phyloP scores from a whole-genome alignment of 2,329 filamentous ascomycete genomes.

The Alternaria gansuensis region DNA sequence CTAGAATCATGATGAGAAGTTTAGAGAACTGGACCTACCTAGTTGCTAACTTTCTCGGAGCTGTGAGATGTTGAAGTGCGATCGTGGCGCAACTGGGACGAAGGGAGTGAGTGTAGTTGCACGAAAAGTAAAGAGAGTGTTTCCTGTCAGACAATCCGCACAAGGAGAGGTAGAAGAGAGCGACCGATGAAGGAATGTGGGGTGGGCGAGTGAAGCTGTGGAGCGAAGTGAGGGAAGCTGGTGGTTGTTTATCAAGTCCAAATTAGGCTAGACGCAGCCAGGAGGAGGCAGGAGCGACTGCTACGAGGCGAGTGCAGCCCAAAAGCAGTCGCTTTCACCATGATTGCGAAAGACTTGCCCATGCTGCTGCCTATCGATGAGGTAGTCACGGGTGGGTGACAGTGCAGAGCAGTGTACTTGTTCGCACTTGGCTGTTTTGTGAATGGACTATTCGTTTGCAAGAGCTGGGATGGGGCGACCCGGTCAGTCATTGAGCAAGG shows the following conservation, averaged over 20 bases:
- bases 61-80: conserved; percentile 20
- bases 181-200: conserved; percentile 35
- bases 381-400: background rate
- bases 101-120: conserved; percentile 32
- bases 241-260: conserved; percentile 22
- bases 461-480: background rate
- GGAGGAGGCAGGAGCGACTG: conserved; percentile 20
- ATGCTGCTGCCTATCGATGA: background rate
- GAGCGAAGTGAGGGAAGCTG: conserved; percentile 15
- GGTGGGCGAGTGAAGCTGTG: conserved; percentile 22
- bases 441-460: conserved; percentile 1
- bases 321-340: background rate
- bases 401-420: background rate
- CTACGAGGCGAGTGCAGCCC: background rate
- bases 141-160: conserved; percentile 34
- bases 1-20: background rate
- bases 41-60: conserved; percentile 21
- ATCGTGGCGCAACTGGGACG: conserved; percentile 28
- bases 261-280: conserved; percentile 21
- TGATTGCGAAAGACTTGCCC: background rate
- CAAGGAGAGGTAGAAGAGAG: conserved; percentile 31
- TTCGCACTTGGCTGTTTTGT: background rate
- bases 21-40: conserved; percentile 13
- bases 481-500: conserved; percentile 1
- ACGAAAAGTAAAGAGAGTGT: conserved; percentile 39